Base-by-base conservation (phyloP, 2,329 filamentous ascomycete species). In the Claviceps lovelessii region DNA sequence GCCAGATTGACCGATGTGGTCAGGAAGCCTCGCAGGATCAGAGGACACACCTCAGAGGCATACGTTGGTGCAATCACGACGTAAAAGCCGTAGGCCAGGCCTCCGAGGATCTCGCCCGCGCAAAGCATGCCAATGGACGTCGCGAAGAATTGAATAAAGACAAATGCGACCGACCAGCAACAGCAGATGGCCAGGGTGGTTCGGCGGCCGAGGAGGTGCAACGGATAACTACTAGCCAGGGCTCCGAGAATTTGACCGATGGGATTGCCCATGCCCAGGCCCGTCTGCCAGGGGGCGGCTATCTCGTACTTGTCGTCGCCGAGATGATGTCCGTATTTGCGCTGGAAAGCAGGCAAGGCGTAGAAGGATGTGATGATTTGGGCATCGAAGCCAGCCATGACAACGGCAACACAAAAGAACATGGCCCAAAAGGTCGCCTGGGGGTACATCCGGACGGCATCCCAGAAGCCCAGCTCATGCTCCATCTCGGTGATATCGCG, bases 131-230 rank as follows among this genome's bases (percentile, higher is more conserved):
- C 61, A 13, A 82, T 70, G 0, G 75, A 77, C 2, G 75, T 73
- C 13, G 79, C 78, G 60, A 83, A 84, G 69, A 83, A 83, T 58
- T 83, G 79, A 54, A 83, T 75, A 63, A 83, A 83, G 55, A 84
- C 74, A 45, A 82, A 75, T 1, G 67, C 72, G 13, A 73, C 72
- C 2, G 76, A 78, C 56, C 75, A 62, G 10, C 65, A 55, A 29
- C 76, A 70, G 58, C 73, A 77, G 5, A 63, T 62, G 54, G 68
- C 72, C 45, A 76, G 73, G 0, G 74, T 76, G 61, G 63, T 62
- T 56, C 71, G 74, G 35, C 74, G 70, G 13, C 75, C 75, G 51
- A 70, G 73, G 41, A 62, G 52, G 54, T 76, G 72, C 41, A 64
- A 54, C 5, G 62, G 62, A 47, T 61, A 63, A 10, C 66, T 57